Percentiles rank a stretch among this genome's conserved stretches.
Evolutionary conservation across 2,329 filamentous ascomycete species (phyloP).

Genomic region (Diaporthe capsici): DNA sequence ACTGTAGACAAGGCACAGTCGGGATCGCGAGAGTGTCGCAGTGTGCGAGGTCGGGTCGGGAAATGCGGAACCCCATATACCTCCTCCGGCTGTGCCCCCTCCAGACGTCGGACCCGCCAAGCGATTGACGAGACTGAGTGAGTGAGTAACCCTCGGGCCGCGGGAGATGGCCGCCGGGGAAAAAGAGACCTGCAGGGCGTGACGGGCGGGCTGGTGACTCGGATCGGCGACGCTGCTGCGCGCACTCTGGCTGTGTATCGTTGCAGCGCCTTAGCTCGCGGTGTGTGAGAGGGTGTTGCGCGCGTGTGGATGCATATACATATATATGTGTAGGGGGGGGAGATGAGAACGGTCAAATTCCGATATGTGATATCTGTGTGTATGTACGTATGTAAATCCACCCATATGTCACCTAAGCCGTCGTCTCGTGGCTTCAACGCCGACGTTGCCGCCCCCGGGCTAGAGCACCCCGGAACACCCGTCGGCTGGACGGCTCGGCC

Average conservation of each 20-base stretch:
- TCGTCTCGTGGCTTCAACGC: not conserved
- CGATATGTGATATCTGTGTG: not conserved
- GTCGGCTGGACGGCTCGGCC: not conserved
- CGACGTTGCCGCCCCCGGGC: not conserved
- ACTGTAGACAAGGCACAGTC: not conserved
- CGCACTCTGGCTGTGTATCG: not conserved
- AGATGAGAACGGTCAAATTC: not conserved
- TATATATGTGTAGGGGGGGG: not conserved
- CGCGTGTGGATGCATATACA: not conserved
- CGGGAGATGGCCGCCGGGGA: not conserved
- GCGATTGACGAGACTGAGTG: not conserved
- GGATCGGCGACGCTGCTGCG: constrained; percentile 17
- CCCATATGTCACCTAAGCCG: not conserved
- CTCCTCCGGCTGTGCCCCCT: not conserved
- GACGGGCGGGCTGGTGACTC: constrained; percentile 16
- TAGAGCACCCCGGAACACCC: not conserved
- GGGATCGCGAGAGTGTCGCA: not conserved
- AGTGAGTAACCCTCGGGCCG: not conserved
- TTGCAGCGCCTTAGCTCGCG: constrained; percentile 8
- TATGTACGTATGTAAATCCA: not conserved
- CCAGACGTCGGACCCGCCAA: not conserved
- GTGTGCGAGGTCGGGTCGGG: constrained; percentile 24
- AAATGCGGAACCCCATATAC: not conserved
- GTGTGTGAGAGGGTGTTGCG: not conserved
- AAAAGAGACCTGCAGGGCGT: not conserved